A percentile compares a stretch with the other conserved stretches of the same genome.
phyloP scores from a whole-genome alignment of 139 green algal species.

The Asterochloris sp. region DNA sequence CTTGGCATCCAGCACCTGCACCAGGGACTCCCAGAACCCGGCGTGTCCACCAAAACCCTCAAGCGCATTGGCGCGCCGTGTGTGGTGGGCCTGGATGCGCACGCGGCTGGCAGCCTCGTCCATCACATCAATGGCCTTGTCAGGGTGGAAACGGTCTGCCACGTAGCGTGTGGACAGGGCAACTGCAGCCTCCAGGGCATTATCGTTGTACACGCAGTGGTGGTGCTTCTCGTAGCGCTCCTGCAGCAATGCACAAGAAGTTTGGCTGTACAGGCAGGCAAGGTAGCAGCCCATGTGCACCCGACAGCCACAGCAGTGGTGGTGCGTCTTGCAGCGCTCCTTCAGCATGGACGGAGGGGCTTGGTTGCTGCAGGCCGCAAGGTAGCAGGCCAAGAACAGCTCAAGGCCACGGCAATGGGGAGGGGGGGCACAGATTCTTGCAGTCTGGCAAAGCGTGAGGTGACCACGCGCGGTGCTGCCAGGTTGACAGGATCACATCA shows the following conservation, averaged over 20 bases:
- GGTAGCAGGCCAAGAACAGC: too few relatives aligned
- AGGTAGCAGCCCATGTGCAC: not conserved
- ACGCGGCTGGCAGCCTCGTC: conserved; percentile 91
- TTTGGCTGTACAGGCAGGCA: not conserved
- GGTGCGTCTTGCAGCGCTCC: too few relatives aligned
- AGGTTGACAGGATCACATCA: too few relatives aligned
- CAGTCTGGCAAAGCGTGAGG: too few relatives aligned
- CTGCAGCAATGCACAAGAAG: conserved; percentile 23
- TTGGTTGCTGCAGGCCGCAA: too few relatives aligned
- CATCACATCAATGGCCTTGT: conserved; percentile 95
- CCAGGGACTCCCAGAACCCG: conserved; percentile 32
- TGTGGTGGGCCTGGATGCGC: conserved; percentile 75
- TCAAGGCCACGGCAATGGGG: too few relatives aligned
- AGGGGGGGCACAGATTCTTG: too few relatives aligned
- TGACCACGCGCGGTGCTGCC: too few relatives aligned
- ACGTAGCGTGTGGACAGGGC: conserved; percentile 96
- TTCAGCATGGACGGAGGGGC: too few relatives aligned
- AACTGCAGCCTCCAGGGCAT: conserved; percentile 88
- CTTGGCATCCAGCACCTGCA: conserved; percentile 78
- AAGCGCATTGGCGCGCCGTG: conserved; percentile 25
- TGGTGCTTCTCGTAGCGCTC: conserved; percentile 98
- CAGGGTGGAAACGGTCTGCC: conserved; percentile 78
- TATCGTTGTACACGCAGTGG: conserved; percentile 98
- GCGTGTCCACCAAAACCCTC: conserved; percentile 10
- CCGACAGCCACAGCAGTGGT: too few relatives aligned